These are phyloP conservation scores for Boletales sp. DNA, from an alignment of 768 basidiomycete genomes.

Conservation along the genomic window DNA sequence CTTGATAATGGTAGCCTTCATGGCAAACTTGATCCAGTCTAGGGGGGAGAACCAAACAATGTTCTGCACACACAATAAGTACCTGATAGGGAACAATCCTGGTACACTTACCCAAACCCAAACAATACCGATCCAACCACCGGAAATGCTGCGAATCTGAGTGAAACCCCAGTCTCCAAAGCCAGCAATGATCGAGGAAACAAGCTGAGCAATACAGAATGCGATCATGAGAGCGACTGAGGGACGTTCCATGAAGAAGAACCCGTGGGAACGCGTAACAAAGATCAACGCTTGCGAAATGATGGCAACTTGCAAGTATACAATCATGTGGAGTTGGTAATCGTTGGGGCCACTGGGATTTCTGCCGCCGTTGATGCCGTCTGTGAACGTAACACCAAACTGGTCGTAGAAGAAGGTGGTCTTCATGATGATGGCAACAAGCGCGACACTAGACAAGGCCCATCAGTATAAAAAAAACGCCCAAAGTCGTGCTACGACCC, in stretches of 20 bases:
- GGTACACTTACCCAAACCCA: constrained; percentile 83
- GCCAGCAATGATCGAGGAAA: constrained; percentile 93
- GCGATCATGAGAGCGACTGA: constrained; percentile 85
- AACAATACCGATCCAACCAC: constrained; percentile 95
- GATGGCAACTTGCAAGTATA: constrained; percentile 96
- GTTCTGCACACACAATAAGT: constrained; percentile 50
- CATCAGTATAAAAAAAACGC: constrained; percentile 14
- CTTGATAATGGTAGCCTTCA: constrained; percentile 93
- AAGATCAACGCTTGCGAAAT: constrained; percentile 99
- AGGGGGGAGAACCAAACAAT: constrained; percentile 95
- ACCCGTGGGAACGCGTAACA: constrained; percentile 89
- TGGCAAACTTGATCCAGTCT: constrained; percentile 93
- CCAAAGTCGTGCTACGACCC: constrained; percentile 20
- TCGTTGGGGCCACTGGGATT: constrained; percentile 46
- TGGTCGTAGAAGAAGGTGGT: constrained; percentile 87
- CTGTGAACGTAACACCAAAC: constrained; percentile 64
- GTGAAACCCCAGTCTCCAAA: constrained; percentile 97
- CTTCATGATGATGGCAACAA: constrained; percentile 82
- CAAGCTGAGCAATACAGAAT: constrained; percentile 89
- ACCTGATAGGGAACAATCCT: neutral
- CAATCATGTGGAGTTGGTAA: constrained; percentile 77
- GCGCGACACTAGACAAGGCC: constrained; percentile 50
- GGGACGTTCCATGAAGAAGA: constrained; percentile 97
- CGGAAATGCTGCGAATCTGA: constrained; percentile 71
- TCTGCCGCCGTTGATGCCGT: too few species aligned